Conservation (phyloP, 2,329 filamentous ascomycete genomes). For the Helicocarpus griseus region DNA sequence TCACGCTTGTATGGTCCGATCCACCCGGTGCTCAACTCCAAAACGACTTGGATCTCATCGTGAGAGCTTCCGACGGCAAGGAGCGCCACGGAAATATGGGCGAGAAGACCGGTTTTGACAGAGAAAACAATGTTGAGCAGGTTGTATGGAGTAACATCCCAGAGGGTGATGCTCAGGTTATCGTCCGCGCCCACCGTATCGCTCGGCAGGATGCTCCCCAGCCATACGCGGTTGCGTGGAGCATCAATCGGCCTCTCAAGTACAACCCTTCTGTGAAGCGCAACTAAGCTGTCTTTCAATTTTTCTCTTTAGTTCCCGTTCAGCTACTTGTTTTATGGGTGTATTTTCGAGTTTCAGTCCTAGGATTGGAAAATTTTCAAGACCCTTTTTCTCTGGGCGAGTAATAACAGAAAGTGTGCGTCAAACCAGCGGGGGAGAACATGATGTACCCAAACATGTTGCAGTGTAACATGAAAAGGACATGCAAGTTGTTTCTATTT, state of each 20-base stretch:
- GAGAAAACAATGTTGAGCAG: slow-evolving; percentile 17
- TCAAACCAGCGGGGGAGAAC: no score
- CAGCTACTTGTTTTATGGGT: no score
- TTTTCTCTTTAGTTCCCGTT: no score
- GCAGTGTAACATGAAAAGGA: no score
- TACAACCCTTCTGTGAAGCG: no score
- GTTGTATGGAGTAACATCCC: slow-evolving; percentile 13
- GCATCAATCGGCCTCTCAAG: slow-evolving; percentile 8
- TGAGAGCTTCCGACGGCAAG: slow-evolving; percentile 8
- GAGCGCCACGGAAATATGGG: slow-evolving; percentile 15
- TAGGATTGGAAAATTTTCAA: no score
- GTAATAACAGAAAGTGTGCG: no score
- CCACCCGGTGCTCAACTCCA: slow-evolving; percentile 11
- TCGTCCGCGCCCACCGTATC: slow-evolving; percentile 7
- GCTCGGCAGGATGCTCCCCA: slow-evolving; percentile 5
- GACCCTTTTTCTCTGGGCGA: no score
- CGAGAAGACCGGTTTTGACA: slow-evolving; percentile 9
- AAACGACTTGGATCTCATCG: slow-evolving; percentile 15
- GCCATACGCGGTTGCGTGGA: slow-evolving; percentile 13
- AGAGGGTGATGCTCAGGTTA: slow-evolving; percentile 4
- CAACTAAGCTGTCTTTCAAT: no score
- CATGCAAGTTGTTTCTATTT: no score
- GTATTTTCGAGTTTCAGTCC: no score
- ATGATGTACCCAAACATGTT: no score
- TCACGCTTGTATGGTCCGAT: slow-evolving; percentile 16